Base-by-base conservation (phyloP, 2,329 filamentous ascomycete species). In the Corynespora cassiicola region DNA sequence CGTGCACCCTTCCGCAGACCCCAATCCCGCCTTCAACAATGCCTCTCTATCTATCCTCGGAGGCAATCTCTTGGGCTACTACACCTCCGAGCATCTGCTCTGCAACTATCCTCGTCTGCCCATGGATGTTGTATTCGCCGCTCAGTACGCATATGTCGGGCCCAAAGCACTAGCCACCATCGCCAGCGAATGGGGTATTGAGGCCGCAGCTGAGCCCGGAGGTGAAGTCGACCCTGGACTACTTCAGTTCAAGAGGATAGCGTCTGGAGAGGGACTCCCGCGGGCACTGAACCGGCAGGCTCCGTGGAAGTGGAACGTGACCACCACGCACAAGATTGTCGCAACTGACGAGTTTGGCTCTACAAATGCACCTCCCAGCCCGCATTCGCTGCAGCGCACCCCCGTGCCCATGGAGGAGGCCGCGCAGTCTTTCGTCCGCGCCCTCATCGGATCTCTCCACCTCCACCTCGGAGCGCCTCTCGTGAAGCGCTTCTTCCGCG, bases 31-130 rank as follows among this genome's bases (percentile, higher is more conserved):
- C 56, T 95, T 94, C 78, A 99, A 97, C 77, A 99, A 99, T 70
- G 76, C 81, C 56, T 86, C 88, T 51, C 81, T 99, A 40, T 82
- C 90, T 36, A 84, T 86, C 52, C 78, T 97, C 17, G 94, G 94
- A 48, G 79, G 84, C 58, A 85, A 91, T 53, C 79, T 99, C 52
- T 81, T 97, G 56, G 85, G 86, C 68, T 95, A 94, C 75, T 91
- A 96, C 69, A 86, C 88, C 46, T 82, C 88, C 60, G 94, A 99
- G 77, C 86, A 86, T 72, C 81, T 99, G 50, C 75, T 96, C 54
- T 90, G 86, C 75, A 87, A 85, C 61, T 97, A 91, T 71, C 94
- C 94, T 10, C 90, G 94, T 32, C 79, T 99, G 37, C 94, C 94
- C 36, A 87, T 94, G 79, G 73, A 80, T n/a, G 86, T 99, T 39